Base-by-base conservation (phyloP, 78 protist genomes). In the Monosiga brevicollis region DNA sequence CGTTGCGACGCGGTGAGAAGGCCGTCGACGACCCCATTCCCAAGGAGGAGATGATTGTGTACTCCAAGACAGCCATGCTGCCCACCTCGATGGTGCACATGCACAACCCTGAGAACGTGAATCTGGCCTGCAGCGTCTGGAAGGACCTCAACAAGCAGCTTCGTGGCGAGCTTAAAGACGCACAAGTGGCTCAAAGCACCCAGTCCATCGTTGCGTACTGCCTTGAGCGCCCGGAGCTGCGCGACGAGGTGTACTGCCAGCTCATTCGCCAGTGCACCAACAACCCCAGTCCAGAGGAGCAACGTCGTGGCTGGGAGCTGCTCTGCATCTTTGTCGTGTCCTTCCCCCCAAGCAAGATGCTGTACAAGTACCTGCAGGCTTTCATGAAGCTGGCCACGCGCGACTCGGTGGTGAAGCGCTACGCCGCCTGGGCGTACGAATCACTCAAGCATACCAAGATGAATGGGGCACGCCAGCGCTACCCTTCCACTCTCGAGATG, bases 171-270 rank as follows among this genome's bases (percentile, higher is more conserved):
- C 73, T 78, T 73, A 78, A 78, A 54, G 82, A 78, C 42, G 0
- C 10, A 29, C 1, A 20, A 6, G 62, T 49, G 73, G 35, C 49
- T 73, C 82, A 42, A 37, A 40, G 29, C 82, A 32, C 77, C 24
- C 81, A 80, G 84, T 0, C 26, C 26, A 84, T 84, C 32, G 79
- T 85, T n/a, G 54, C 77, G 29, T 11, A 10, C 32, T 82, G 74
- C 10, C 36, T 80, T 32, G 40, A 42, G 22, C 42, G 20, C 32
- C 75, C 79, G 39, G 86, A 79, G 42, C 79, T 86, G 39, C 78
- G 89, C 43, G 89, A 86, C 62, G 89, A 86, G 62, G 40, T 86
- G 29, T 86, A 74, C 74, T 41, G 55, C 37, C 89, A 86, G 75
- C 10, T 80, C 71, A 42, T 86, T 38, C 54, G 71, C 24, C 89